These are phyloP conservation scores for Silene latifolia DNA, from an alignment of 148 eudicot species.

Conservation along the genomic window DNA sequence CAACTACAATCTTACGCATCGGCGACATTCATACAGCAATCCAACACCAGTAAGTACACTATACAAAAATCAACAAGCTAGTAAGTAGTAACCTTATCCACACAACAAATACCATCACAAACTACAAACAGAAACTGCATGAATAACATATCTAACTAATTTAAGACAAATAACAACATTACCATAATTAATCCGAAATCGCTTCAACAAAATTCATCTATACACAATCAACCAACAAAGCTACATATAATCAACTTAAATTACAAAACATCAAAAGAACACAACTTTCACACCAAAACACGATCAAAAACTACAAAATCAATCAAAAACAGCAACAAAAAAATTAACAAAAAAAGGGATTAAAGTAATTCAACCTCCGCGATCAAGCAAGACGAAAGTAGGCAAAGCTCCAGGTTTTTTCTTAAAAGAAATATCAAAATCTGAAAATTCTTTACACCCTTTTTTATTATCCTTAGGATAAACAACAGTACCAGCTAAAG, in stretches of 20 bases:
- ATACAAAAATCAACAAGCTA: neutral
- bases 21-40: neutral
- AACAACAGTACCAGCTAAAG: constrained; percentile 69
- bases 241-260: no score
- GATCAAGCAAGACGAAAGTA: constrained; percentile 70
- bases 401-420: constrained; percentile 80
- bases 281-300: neutral
- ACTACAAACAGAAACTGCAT: neutral
- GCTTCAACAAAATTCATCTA: neutral
- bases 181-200: neutral
- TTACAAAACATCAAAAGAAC: neutral
- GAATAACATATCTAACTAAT: neutral
- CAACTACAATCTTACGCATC: neutral
- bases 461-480: constrained; percentile 70
- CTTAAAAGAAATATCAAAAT: constrained; percentile 52
- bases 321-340: neutral
- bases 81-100: neutral
- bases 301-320: neutral
- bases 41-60: neutral
- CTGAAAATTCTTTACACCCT: constrained; percentile 55
- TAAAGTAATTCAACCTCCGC: constrained; percentile 50
- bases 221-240: no score
- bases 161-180: neutral
- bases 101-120: neutral
- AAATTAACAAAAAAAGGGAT: no score